Percentiles rank a stretch among this genome's conserved stretches.
These are phyloP conservation scores for Mucor piriformis DNA, from an alignment of 371 early-diverging fungal genomes.

Conservation along the genomic window DNA sequence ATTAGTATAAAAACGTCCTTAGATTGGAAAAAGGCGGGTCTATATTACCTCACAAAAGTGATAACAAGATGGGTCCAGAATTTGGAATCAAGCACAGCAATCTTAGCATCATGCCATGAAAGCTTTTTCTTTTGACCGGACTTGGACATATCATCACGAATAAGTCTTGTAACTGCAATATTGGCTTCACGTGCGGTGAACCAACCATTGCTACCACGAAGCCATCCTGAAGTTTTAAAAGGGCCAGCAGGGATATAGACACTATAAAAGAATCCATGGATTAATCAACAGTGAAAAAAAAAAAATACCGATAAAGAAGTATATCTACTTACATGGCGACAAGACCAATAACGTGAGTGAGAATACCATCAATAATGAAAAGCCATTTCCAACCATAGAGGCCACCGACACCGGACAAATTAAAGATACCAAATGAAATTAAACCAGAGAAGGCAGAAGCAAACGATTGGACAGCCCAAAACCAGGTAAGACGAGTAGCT, in stretches of 20 bases:
- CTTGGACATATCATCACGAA: conserved; percentile 56
- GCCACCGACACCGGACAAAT: conserved; percentile 54
- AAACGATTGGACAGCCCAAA: conserved; percentile 61
- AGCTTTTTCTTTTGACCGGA: conserved; percentile 30
- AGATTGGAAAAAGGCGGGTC: background rate
- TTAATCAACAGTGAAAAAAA: background rate
- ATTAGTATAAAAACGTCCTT: conserved; percentile 15
- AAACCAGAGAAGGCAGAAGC: conserved; percentile 63
- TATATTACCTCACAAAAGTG: conserved; percentile 31
- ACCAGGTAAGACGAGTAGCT: conserved; percentile 56
- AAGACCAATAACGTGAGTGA: conserved; percentile 49
- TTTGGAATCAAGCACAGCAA: conserved; percentile 39
- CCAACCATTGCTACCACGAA: conserved; percentile 43
- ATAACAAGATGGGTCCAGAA: conserved; percentile 45
- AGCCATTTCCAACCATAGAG: conserved; percentile 64
- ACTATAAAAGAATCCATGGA: conserved; percentile 4
- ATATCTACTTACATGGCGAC: conserved; percentile 35
- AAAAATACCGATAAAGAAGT: too few species aligned
- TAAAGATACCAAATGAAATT: conserved; percentile 61
- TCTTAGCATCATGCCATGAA: conserved; percentile 33
- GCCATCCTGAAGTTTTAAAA: conserved; percentile 32
- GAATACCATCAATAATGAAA: conserved; percentile 55
- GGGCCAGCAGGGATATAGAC: conserved; percentile 53
- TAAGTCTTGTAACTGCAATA: conserved; percentile 59
- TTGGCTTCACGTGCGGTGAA: conserved; percentile 40